phyloP scores from a whole-genome alignment of 23 red algal genomes.

The Cyanidioschyzon merolae region DNA sequence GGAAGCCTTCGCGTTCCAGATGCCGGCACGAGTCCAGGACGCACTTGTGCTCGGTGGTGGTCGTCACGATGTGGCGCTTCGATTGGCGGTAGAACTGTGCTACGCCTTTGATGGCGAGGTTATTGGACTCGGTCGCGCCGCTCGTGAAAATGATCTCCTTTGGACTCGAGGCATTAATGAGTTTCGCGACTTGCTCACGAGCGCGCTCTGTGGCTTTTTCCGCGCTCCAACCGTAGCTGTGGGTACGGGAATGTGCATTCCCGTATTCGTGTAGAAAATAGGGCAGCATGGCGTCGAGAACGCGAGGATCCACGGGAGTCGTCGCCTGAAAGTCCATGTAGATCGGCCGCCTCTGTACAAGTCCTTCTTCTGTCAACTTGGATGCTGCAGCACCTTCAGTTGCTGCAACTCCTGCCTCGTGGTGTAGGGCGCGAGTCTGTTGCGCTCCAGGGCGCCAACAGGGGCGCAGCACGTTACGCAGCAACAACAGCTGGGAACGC shows the following conservation, averaged over 20 bases:
- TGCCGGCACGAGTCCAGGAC: constrained; percentile 90
- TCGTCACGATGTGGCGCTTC: constrained; percentile 83
- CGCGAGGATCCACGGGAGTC: constrained; percentile 86
- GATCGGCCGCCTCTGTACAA: constrained; percentile 32
- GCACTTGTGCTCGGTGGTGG: constrained; percentile 98
- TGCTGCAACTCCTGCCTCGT: too few species aligned
- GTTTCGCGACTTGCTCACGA: constrained; percentile 37
- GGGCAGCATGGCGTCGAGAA: constrained; percentile 84
- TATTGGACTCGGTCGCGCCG: constrained; percentile 94
- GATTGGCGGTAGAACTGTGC: constrained; percentile 64
- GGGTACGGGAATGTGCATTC: constrained; percentile 86
- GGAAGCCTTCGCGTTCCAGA: constrained; percentile 68
- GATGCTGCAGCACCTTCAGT: neutral
- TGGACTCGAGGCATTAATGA: constrained; percentile 55
- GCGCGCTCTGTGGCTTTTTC: constrained; percentile 71
- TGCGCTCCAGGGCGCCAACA: neutral
- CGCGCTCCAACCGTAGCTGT: constrained; percentile 85
- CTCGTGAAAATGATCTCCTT: constrained; percentile 95
- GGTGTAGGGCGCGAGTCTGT: neutral
- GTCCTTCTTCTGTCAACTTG: neutral
- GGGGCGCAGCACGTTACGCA: neutral
- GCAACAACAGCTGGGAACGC: neutral
- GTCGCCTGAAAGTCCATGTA: constrained; percentile 89
- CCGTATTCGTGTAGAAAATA: constrained; percentile 57
- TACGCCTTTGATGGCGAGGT: constrained; percentile 90